Evolutionary conservation across 1,139 yeast genomes (phyloP).

Genomic region (Saccharomyces uvarum): DNA sequence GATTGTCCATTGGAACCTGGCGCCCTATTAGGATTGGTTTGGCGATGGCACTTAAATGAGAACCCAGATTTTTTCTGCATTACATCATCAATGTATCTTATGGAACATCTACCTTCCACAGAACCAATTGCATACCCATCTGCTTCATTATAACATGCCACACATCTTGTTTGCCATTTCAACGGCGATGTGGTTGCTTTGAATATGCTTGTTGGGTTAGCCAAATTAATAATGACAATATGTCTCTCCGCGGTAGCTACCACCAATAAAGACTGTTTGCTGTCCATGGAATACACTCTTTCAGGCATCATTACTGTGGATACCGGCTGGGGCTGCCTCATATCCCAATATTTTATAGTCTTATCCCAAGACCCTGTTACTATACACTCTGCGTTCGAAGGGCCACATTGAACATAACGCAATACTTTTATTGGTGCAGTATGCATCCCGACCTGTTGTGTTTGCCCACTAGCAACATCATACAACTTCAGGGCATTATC

Average conservation of each 20-base stretch:
- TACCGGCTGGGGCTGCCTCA: constrained; percentile 78
- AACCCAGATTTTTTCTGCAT: constrained; percentile 70
- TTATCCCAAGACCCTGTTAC: constrained; percentile 97
- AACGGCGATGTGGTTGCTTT: constrained; percentile 72
- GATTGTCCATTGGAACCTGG: constrained; percentile 34
- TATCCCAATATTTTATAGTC: constrained; percentile 73
- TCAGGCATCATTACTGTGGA: constrained; percentile 81
- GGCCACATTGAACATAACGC: constrained; percentile 75
- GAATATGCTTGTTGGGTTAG: constrained; percentile 77
- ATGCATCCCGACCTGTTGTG: constrained; percentile 80
- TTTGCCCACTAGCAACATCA: constrained; percentile 76
- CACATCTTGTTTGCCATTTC: constrained; percentile 80
- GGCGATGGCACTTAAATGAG: constrained; percentile 90
- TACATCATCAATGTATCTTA: constrained; percentile 81
- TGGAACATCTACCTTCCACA: constrained; percentile 95
- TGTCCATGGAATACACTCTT: constrained; percentile 84
- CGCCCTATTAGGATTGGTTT: constrained; percentile 30
- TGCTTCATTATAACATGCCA: constrained; percentile 81
- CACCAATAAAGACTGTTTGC: constrained; percentile 70
- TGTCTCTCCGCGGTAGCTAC: constrained; percentile 92
- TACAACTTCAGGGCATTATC: constrained; percentile 83
- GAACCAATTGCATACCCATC: constrained; percentile 91
- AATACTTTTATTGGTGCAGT: constrained; percentile 73
- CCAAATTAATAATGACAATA: constrained; percentile 65
- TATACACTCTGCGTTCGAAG: constrained; percentile 70